These are phyloP conservation scores for Starmerella apis DNA, from an alignment of 805 yeast genomes.

Conservation along the genomic window DNA sequence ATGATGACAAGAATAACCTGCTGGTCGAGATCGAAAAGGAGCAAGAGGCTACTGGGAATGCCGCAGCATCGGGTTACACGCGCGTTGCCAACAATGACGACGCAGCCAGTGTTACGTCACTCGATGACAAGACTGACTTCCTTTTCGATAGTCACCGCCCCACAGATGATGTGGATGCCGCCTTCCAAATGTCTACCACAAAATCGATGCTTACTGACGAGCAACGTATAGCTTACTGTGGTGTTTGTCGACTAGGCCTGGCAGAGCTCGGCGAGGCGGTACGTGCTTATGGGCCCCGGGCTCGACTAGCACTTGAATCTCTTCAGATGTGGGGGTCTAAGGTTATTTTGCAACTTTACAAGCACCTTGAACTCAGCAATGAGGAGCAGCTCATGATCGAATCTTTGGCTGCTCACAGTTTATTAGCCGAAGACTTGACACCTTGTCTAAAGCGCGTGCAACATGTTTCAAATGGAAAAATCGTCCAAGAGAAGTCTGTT, in stretches of 20 bases:
- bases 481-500: slow-evolving; percentile 7
- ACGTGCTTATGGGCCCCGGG: slow-evolving; percentile 34
- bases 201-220: slow-evolving; percentile 68
- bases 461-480: slow-evolving; percentile 13
- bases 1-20: slow-evolving; percentile 55
- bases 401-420: slow-evolving; percentile 71
- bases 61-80: slow-evolving; percentile 65
- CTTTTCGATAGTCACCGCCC: slow-evolving; percentile 39
- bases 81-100: slow-evolving; percentile 57
- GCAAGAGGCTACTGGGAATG: slow-evolving; percentile 30
- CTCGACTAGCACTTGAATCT: slow-evolving; percentile 49
- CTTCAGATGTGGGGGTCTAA: slow-evolving; percentile 76
- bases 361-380: slow-evolving; percentile 65
- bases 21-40: slow-evolving; percentile 28
- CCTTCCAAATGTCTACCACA: slow-evolving; percentile 67
- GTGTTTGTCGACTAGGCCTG: slow-evolving; percentile 62
- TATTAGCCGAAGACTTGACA: slow-evolving; percentile 60
- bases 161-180: slow-evolving; percentile 39
- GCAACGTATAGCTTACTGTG: slow-evolving; percentile 87
- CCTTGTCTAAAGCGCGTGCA: slow-evolving; percentile 40
- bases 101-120: slow-evolving; percentile 46
- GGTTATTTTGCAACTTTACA: slow-evolving; percentile 59
- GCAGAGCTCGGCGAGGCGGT: slow-evolving; percentile 76
- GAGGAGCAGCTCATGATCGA: slow-evolving; percentile 84
- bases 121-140: slow-evolving; percentile 48